Evolutionary conservation across 306 rosid species (phyloP), one percentile per base, ranked within the genome.

Genomic region (Clitoria ternatea): DNA sequence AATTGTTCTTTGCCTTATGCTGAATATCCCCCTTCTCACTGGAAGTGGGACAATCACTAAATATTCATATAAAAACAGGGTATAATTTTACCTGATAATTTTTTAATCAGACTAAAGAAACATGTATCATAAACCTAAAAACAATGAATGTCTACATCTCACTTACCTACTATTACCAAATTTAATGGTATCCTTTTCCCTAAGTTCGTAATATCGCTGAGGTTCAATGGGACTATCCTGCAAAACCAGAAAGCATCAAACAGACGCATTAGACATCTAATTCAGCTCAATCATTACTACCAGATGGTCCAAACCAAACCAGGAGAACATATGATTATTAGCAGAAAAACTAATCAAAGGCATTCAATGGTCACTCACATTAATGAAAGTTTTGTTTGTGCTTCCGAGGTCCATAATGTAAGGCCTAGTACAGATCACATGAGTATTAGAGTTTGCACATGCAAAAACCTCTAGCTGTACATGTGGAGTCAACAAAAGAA

Each of bases 381-480:
- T 94, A 56, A 94, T n/a, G 29, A 81, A 89, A 48, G 99, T 91
- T 84, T 94, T 94, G 81, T 94, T 94, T 67, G 99, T 94, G 90
- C 99, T 94, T 83, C 99, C 99, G 2, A 94, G 97, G 76, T 94
- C 99, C 99, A 91, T 94, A 66, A 94, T 13, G 80, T 94, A 94
- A 70, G 99, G 99, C 87, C 99, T 94, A 61, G 40, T 3, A 32
- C 14, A 49, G 69, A 52, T 36, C 48, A 57, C 17, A 74, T 39
- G 49, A 47, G 77, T 39, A 73, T 73, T 37, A 81, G 81, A 54
- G 73, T 40, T 65, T 20, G 26, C 56, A 29, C 15, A 70, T 22
- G 13, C 43, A 75, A 18, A 77, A 82, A 40, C 36, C 36, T 27
- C 13, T 48, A 39, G 66, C 47, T 14, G 27, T 12, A 49, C 15